Conservation (phyloP, 2,329 filamentous ascomycete genomes). For the Sclerotiophoma versabilis region DNA sequence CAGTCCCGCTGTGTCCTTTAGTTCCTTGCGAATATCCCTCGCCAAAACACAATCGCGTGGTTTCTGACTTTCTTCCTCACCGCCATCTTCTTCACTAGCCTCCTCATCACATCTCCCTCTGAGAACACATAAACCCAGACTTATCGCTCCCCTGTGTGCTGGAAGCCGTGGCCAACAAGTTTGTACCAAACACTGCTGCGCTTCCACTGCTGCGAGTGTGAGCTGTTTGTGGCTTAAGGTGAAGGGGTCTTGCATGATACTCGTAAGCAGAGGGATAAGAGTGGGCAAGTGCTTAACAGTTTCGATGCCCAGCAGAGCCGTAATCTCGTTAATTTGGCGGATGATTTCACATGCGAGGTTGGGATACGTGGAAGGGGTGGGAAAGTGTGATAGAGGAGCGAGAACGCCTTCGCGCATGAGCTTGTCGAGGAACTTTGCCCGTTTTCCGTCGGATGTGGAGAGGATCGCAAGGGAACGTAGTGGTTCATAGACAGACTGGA, state of each 20-base stretch:
- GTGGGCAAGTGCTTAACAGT: conserved; percentile 73
- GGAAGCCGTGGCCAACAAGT: conserved; percentile 74
- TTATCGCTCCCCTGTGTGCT: conserved; percentile 67
- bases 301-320: conserved; percentile 66
- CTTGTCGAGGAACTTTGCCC: conserved; percentile 52
- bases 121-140: conserved; percentile 61
- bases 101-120: conserved; percentile 41
- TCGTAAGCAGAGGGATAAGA: conserved; percentile 70
- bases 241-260: conserved; percentile 74
- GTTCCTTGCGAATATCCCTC: conserved; percentile 1
- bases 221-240: conserved; percentile 62
- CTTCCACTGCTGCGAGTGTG: conserved; percentile 60
- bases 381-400: conserved; percentile 61
- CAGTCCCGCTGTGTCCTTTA: conserved; percentile 38
- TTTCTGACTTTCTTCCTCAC: conserved; percentile 19
- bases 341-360: conserved; percentile 65
- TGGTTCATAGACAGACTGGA: conserved; percentile 70
- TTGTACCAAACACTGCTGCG: conserved; percentile 65
- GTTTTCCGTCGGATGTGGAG: conserved; percentile 5
- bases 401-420: conserved; percentile 54
- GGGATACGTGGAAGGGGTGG: conserved; percentile 58
- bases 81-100: conserved; percentile 20
- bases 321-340: conserved; percentile 56
- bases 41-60: not conserved
- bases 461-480: conserved; percentile 63